Percentiles rank a stretch among this genome's conserved stretches.
Evolutionary conservation across 2,329 filamentous ascomycete genomes (phyloP).

Genomic region (Neonectria faginata): DNA sequence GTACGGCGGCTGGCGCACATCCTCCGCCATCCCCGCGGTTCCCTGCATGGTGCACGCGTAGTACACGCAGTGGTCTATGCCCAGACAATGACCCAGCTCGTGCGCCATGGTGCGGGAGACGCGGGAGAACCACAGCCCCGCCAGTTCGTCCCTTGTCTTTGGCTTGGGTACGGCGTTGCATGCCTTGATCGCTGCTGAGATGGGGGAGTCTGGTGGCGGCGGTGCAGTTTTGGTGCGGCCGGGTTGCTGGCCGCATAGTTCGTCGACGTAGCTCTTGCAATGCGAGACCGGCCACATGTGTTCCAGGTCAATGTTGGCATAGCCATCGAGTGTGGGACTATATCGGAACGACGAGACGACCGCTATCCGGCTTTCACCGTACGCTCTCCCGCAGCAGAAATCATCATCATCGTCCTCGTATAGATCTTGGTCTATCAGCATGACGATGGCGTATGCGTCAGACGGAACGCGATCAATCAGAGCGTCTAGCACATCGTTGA

Average conservation of each 20-base stretch:
- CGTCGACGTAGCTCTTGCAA: slow-evolving; percentile 63
- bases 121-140: slow-evolving; percentile 67
- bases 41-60: slow-evolving; percentile 75
- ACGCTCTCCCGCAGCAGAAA: slow-evolving; percentile 75
- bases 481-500: slow-evolving; percentile 71
- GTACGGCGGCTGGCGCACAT: slow-evolving; percentile 72
- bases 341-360: slow-evolving; percentile 74
- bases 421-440: slow-evolving; percentile 71
- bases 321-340: slow-evolving; percentile 61
- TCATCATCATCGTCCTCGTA: slow-evolving; percentile 75
- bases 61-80: slow-evolving; percentile 73
- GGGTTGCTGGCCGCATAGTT: slow-evolving; percentile 45
- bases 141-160: slow-evolving; percentile 43
- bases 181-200: slow-evolving; percentile 52
- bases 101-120: slow-evolving; percentile 70
- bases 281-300: slow-evolving; percentile 76
- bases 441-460: slow-evolving; percentile 69
- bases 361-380: slow-evolving; percentile 71
- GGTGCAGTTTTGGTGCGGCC: slow-evolving; percentile 9
- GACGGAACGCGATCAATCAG: slow-evolving; percentile 64
- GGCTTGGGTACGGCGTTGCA: slow-evolving; percentile 35
- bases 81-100: slow-evolving; percentile 76
- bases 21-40: slow-evolving; percentile 67
- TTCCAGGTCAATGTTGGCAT: slow-evolving; percentile 52
- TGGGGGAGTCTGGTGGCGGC: slow-evolving; percentile 35